Evolutionary conservation across 108 stramenopile genomes (phyloP).

Genomic region (Skeletonema tropicum): DNA sequence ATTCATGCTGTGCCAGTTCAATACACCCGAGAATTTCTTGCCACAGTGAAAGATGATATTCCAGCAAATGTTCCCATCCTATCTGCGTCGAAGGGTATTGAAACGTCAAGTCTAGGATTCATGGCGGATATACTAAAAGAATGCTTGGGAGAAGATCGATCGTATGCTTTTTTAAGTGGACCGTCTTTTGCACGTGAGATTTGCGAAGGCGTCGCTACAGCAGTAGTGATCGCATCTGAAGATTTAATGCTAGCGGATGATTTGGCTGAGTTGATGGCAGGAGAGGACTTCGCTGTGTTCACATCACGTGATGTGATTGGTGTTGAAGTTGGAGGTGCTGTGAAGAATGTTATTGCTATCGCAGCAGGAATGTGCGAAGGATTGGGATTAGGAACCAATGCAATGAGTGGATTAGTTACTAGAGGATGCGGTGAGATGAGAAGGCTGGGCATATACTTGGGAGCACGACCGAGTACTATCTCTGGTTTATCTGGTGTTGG

Average conservation of each 20-base stretch:
- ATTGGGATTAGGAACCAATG: slow-evolving; percentile 94
- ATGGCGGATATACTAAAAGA: slow-evolving; percentile 94
- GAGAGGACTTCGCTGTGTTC: slow-evolving; percentile 88
- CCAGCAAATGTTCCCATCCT: slow-evolving; percentile 78
- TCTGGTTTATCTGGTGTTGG: slow-evolving; percentile 95
- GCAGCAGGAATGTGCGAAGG: slow-evolving; percentile 99
- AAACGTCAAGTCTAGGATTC: slow-evolving; percentile 88
- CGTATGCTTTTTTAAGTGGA: slow-evolving; percentile 93
- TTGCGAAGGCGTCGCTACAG: slow-evolving; percentile 90
- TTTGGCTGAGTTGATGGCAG: slow-evolving; percentile 79
- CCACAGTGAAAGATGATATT: slow-evolving; percentile 68
- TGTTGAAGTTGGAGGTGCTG: slow-evolving; percentile 96
- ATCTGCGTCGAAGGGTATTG: slow-evolving; percentile 92
- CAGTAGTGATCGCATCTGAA: slow-evolving; percentile 94
- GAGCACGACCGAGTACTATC: slow-evolving; percentile 88
- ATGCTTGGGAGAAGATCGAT: slow-evolving; percentile 83
- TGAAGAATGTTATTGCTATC: slow-evolving; percentile 97
- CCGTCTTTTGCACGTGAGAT: slow-evolving; percentile 97
- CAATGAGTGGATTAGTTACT: slow-evolving; percentile 95
- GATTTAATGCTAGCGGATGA: slow-evolving; percentile 89
- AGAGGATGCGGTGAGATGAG: slow-evolving; percentile 97
- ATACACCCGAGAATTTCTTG: slow-evolving; percentile 81
- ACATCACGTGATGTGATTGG: slow-evolving; percentile 92
- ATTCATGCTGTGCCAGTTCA: slow-evolving; percentile 97
- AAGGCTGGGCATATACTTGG: slow-evolving; percentile 87